Percentiles rank a stretch among this genome's conserved stretches.
phyloP scores from a whole-genome alignment of 2,329 filamentous ascomycete genomes.

The Phyllosticta capitalensis region DNA sequence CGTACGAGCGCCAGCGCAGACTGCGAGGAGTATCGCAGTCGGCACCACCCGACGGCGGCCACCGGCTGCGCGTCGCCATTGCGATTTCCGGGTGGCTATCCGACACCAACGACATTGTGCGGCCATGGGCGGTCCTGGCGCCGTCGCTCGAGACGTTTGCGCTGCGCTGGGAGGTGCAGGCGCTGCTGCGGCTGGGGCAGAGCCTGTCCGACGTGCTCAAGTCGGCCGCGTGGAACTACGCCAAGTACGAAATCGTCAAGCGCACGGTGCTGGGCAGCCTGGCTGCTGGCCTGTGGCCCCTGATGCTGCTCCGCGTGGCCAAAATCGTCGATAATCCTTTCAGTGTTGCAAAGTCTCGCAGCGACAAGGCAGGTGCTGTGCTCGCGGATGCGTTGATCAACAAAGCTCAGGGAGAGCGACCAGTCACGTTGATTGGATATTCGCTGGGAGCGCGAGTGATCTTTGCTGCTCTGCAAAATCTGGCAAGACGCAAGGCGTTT shows the following conservation, averaged over 20 bases:
- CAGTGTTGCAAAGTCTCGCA: slow-evolving; percentile 62
- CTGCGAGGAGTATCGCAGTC: slow-evolving; percentile 14
- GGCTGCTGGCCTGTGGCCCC: slow-evolving; percentile 40
- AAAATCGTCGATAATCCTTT: slow-evolving; percentile 73
- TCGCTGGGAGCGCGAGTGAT: slow-evolving; percentile 75
- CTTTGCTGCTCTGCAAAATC: slow-evolving; percentile 65
- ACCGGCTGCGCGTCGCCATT: slow-evolving; percentile 62
- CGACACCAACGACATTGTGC: slow-evolving; percentile 59
- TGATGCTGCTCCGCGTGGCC: slow-evolving; percentile 37
- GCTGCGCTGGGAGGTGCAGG: slow-evolving; percentile 72
- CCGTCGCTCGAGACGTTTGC: slow-evolving; percentile 69
- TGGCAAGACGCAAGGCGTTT: slow-evolving; percentile 71
- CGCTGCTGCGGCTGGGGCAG: slow-evolving; percentile 66
- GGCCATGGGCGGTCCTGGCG: slow-evolving; percentile 70
- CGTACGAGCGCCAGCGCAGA: slow-evolving; percentile 33
- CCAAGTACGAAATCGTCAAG: slow-evolving; percentile 66
- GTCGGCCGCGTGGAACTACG: slow-evolving; percentile 69
- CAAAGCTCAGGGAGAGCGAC: slow-evolving; percentile 69
- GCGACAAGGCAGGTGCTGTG: slow-evolving; percentile 70
- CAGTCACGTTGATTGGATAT: slow-evolving; percentile 72
- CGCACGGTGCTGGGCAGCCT: slow-evolving; percentile 41
- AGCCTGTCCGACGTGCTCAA: slow-evolving; percentile 69
- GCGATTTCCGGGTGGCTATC: slow-evolving; percentile 75
- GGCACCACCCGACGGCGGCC: slow-evolving; percentile 23
- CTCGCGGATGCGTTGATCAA: slow-evolving; percentile 77